Evolutionary conservation across 2,329 filamentous ascomycete genomes (phyloP).

Genomic region (Pezicula carpinea): DNA sequence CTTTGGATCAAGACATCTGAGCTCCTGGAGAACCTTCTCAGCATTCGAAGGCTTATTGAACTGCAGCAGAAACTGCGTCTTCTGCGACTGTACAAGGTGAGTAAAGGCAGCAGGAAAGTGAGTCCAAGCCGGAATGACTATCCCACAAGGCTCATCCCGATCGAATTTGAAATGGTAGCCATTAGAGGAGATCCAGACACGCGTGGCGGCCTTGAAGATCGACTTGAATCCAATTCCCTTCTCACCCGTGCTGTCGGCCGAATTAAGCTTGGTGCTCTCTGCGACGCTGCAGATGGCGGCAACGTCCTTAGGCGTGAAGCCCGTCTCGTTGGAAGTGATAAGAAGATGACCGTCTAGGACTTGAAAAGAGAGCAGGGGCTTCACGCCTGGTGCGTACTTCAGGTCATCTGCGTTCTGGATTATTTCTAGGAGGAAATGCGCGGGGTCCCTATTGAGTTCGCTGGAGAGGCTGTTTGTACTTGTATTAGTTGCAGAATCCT

Average conservation of each 20-base stretch:
- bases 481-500: too few species aligned
- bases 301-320: slow-evolving; percentile 32
- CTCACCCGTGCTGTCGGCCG: slow-evolving; percentile 28
- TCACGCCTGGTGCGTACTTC: slow-evolving; percentile 17
- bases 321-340: slow-evolving; percentile 32
- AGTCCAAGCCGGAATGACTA: slow-evolving; percentile 39
- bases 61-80: slow-evolving; percentile 15
- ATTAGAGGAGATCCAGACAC: slow-evolving; percentile 35
- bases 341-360: slow-evolving; percentile 27
- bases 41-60: too few species aligned
- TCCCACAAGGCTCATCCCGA: slow-evolving; percentile 21
- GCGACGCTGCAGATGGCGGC: slow-evolving; percentile 33
- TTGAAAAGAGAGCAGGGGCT: slow-evolving; percentile 18
- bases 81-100: slow-evolving; percentile 30
- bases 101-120: too few species aligned
- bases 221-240: slow-evolving; percentile 35
- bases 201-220: slow-evolving; percentile 28
- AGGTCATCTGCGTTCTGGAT: slow-evolving; percentile 41
- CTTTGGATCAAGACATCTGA: too few species aligned
- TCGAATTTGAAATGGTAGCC: slow-evolving; percentile 33
- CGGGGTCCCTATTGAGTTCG: slow-evolving; percentile 34
- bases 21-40: too few species aligned
- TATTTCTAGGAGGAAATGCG: slow-evolving; percentile 13
- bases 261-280: slow-evolving; percentile 30
- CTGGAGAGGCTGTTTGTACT: too few species aligned